phyloP scores from a whole-genome alignment of 306 rosid genomes.

The Ochetophila trinervis region DNA sequence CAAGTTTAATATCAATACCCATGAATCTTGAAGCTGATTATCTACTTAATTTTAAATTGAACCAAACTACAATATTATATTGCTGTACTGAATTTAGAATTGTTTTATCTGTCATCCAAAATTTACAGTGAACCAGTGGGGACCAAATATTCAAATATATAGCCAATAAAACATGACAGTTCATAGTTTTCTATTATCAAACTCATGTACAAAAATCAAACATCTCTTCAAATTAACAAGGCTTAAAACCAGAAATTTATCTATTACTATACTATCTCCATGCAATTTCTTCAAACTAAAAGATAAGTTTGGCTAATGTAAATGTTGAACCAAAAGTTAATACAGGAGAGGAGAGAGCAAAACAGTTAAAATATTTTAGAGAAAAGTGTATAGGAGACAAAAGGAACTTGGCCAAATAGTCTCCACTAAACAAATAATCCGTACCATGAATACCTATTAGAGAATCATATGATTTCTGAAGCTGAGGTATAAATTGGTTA shows the following conservation, averaged over 20 bases:
- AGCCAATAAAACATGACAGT: background rate
- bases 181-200: too few relatives aligned
- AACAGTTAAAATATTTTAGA: too few relatives aligned
- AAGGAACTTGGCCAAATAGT: background rate
- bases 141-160: background rate
- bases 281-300: too few relatives aligned
- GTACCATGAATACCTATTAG: background rate
- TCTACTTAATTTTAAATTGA: background rate
- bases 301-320: too few relatives aligned
- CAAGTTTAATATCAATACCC: constrained; percentile 5
- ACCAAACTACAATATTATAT: background rate
- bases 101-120: background rate
- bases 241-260: too few relatives aligned
- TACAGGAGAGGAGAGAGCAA: background rate
- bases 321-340: too few relatives aligned
- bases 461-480: background rate
- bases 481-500: background rate
- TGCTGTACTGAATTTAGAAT: background rate
- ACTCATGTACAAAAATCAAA: too few relatives aligned
- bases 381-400: background rate
- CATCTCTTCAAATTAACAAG: too few relatives aligned
- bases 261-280: too few relatives aligned
- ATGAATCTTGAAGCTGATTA: constrained; percentile 19
- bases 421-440: background rate
- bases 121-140: background rate